phyloP scores from a whole-genome alignment of 306 rosid species.

The Biancaea sappan region DNA sequence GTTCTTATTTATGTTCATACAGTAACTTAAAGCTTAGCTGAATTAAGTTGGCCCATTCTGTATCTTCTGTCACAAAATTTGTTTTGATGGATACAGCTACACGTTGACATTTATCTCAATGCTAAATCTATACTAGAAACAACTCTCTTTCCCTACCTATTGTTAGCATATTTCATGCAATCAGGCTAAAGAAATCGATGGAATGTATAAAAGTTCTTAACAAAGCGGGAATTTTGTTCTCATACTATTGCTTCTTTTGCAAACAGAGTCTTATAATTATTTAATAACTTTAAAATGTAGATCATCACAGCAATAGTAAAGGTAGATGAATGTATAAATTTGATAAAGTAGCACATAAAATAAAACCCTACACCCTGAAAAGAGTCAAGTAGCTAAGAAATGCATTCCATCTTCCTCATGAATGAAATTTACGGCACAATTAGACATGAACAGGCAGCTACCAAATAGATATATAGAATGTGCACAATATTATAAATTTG shows the following conservation, averaged over 20 bases:
- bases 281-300: conserved; percentile 19
- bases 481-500: not conserved
- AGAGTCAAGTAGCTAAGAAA: not conserved
- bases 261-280: not conserved
- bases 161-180: not conserved
- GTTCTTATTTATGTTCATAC: not conserved
- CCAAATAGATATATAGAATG: not conserved
- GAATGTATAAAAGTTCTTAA: not conserved
- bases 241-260: conserved; percentile 1
- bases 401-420: not conserved
- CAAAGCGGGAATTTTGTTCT: not conserved
- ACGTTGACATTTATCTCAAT: not conserved
- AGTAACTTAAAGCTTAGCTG: not conserved
- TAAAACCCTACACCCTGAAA: not conserved
- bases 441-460: not conserved
- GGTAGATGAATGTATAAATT: not conserved
- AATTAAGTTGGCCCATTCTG: not conserved
- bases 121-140: not conserved
- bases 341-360: not conserved
- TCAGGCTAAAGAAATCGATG: not conserved
- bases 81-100: not conserved
- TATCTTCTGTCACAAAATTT: not conserved
- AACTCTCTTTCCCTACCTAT: not conserved
- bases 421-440: conserved; percentile 1
- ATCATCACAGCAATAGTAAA: not conserved